These are phyloP conservation scores for Salix exigua DNA, from an alignment of 345 rosid species.

Conservation along the genomic window DNA sequence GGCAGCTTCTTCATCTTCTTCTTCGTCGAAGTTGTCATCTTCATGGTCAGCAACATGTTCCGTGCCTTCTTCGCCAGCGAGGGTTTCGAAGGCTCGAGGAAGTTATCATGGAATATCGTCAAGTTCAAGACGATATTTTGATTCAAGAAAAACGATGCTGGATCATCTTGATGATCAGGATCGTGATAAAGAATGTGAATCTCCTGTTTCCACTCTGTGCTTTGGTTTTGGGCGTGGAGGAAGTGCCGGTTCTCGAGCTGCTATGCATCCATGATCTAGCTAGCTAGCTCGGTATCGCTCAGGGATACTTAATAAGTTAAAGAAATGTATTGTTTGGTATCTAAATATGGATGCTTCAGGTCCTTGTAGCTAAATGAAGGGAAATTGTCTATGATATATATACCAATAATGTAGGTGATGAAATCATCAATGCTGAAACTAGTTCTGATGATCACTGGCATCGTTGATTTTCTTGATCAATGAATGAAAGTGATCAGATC, in stretches of 20 bases:
- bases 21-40: slow-evolving; percentile 21
- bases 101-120: neutral
- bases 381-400: no score
- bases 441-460: neutral
- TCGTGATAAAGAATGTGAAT: slow-evolving; percentile 12
- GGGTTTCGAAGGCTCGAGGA: slow-evolving; percentile 13
- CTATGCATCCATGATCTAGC: slow-evolving; percentile 35
- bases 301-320: neutral
- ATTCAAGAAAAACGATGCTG: slow-evolving; percentile 12
- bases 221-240: slow-evolving; percentile 23
- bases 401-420: no score
- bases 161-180: neutral
- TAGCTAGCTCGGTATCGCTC: slow-evolving; percentile 41
- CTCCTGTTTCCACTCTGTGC: slow-evolving; percentile 25
- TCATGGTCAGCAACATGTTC: slow-evolving; percentile 10
- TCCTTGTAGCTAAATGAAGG: neutral
- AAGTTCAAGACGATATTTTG: slow-evolving; percentile 16
- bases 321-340: neutral
- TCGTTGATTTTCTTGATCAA: neutral
- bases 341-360: neutral
- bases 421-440: neutral
- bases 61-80: slow-evolving; percentile 34
- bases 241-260: slow-evolving; percentile 33
- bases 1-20: slow-evolving; percentile 30
- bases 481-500: neutral